Evolutionary conservation across 2,329 filamentous ascomycete species (phyloP), one percentile per base, ranked within the genome.

Genomic region (Fusarium temperatum): DNA sequence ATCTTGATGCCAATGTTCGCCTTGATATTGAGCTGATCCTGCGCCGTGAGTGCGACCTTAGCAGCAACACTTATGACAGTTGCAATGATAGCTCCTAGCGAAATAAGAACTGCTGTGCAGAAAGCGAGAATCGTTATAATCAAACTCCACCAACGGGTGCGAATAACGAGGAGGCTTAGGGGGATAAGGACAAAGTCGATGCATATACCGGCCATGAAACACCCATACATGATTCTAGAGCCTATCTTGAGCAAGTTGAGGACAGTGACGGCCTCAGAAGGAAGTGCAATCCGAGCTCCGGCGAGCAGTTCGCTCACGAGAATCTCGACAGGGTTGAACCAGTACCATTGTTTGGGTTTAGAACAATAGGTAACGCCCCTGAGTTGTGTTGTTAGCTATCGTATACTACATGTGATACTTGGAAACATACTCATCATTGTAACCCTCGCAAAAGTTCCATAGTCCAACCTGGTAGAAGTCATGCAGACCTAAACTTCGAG

Each of bases 381-480:
- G 24, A 4, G 36, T 41, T 59, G 35, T 14, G n/a, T 38, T 89
- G 63, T 92, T 86, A 74, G 60, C 36, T 54, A 32, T 30, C 28
- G 30, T n/a, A 39, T 14, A 9, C 35, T 20, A 18, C 24, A 48
- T 20, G 13, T 22, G 35, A 30, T 41, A 36, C 18, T 59, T 36
- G 24, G 13, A 47, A 18, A 58, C 86, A 62, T 80, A 89, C 83
- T 92, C 86, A 76, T 89, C 87, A 63, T 89, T 85, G 82, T 95
- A 97, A 26, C 95, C 95, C 81, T 97, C 94, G 82, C 96, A 98
- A 82, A 93, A 98, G 68, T 91, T 92, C 96, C 96, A 98, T 45
- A 98, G 84, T 11, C 95, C 95, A 35, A 97, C 93, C 78, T 95
- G 93, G 83, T 98, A 98, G 83, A 97, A 98, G 82, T 98, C 96